Percentiles rank a stretch among this genome's conserved stretches.
These are phyloP conservation scores for Plectranthus barbatus DNA, from an alignment of 257 asterid genomes.

Conservation along the genomic window DNA sequence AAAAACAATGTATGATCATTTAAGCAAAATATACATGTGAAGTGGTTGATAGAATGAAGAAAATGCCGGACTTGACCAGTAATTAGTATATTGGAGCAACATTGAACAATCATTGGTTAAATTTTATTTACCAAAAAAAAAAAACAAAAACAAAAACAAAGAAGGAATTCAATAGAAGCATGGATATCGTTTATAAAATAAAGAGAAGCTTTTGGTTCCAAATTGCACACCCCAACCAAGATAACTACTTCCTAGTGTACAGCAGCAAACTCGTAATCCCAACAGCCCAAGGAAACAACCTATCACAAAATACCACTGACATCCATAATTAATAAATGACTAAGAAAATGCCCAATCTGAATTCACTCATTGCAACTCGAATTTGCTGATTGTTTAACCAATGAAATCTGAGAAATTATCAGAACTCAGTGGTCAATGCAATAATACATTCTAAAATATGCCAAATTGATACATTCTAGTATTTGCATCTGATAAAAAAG, in stretches of 20 bases:
- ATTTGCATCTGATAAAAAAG: background rate
- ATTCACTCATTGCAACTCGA: background rate
- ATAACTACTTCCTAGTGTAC: background rate
- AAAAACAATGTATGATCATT: background rate
- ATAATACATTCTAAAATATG: background rate
- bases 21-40: background rate
- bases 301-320: no score
- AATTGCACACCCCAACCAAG: background rate
- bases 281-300: background rate
- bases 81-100: background rate
- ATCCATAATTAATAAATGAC: background rate
- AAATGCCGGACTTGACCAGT: background rate
- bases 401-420: no score
- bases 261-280: background rate
- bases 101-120: no score
- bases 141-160: no score
- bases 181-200: background rate
- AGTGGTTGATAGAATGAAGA: background rate
- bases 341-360: background rate
- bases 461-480: background rate
- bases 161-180: background rate
- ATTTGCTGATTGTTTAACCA: background rate
- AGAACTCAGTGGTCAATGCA: background rate
- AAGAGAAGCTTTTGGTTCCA: background rate
- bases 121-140: no score